Conservation (phyloP, 768 basidiomycete genomes). For the Termitomyces sp. region DNA sequence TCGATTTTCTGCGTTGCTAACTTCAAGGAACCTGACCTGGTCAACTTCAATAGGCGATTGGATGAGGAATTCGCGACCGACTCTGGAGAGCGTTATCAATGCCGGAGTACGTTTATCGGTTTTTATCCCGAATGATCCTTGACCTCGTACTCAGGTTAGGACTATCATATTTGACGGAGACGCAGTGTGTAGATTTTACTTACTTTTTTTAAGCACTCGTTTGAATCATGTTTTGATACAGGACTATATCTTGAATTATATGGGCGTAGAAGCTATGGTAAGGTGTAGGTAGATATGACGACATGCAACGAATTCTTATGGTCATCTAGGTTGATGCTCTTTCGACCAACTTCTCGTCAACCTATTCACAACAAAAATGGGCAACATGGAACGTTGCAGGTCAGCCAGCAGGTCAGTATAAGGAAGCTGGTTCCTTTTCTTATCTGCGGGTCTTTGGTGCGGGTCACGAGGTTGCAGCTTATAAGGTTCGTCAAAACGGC, state of each 20-base stretch:
- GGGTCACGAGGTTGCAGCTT: constrained; percentile 45
- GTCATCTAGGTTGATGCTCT: constrained; percentile 38
- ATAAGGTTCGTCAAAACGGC: constrained; percentile 27
- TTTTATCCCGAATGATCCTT: background rate
- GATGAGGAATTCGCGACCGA: constrained; percentile 47
- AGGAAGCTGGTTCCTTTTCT: constrained; percentile 55
- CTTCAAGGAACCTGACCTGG: background rate
- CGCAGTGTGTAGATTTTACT: constrained; percentile 32
- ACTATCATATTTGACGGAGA: constrained; percentile 56
- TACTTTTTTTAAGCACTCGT: background rate
- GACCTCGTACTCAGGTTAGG: constrained; percentile 23
- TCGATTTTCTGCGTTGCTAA: no score
- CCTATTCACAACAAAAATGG: constrained; percentile 40
- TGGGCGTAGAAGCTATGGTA: constrained; percentile 57
- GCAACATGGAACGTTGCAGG: constrained; percentile 48
- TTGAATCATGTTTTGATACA: constrained; percentile 2
- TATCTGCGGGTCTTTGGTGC: constrained; percentile 49
- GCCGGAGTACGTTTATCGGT: constrained; percentile 37
- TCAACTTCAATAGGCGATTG: constrained; percentile 40
- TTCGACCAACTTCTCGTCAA: constrained; percentile 38
- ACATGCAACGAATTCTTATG: background rate
- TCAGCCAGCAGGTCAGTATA: constrained; percentile 45
- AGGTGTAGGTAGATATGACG: background rate
- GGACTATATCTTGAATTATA: constrained; percentile 53
- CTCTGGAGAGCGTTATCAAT: constrained; percentile 54